These are phyloP conservation scores for Phytophthora chlamydospora DNA, from an alignment of 352 stramenopile species.

Conservation along the genomic window DNA sequence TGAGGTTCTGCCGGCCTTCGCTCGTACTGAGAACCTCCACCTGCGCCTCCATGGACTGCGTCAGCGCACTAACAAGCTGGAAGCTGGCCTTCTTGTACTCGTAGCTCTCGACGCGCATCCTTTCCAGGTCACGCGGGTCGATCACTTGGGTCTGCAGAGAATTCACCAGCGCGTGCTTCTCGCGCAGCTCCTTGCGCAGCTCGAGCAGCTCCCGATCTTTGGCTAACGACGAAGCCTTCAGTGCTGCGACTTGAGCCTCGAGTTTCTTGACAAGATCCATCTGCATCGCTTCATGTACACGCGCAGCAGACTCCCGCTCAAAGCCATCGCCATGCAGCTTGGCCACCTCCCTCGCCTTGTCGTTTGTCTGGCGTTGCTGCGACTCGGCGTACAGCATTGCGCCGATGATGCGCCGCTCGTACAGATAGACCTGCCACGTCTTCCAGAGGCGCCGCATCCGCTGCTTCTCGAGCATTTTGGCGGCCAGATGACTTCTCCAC, in stretches of 20 bases:
- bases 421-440: slow-evolving; percentile 62
- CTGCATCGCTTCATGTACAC: slow-evolving; percentile 49
- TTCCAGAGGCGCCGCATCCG: slow-evolving; percentile 48
- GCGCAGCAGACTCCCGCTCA: slow-evolving; percentile 36
- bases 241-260: slow-evolving; percentile 34
- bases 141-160: slow-evolving; percentile 56
- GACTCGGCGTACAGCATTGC: slow-evolving; percentile 75
- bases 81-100: slow-evolving; percentile 81
- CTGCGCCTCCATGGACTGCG: slow-evolving; percentile 59
- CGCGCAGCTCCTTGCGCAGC: slow-evolving; percentile 55
- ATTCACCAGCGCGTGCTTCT: slow-evolving; percentile 33
- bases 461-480: slow-evolving; percentile 28
- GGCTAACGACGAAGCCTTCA: slow-evolving; percentile 34
- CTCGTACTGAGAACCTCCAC: slow-evolving; percentile 64
- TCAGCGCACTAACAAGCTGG: slow-evolving; percentile 53
- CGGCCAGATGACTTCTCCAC: slow-evolving; percentile 27
- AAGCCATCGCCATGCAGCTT: slow-evolving; percentile 72
- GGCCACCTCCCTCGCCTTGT: slow-evolving; percentile 51
- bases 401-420: slow-evolving; percentile 67
- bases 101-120: slow-evolving; percentile 55
- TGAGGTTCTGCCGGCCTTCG: slow-evolving; percentile 71
- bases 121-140: slow-evolving; percentile 60
- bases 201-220: slow-evolving; percentile 67
- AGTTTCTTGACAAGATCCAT: slow-evolving; percentile 46
- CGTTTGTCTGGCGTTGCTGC: slow-evolving; percentile 53